These are phyloP conservation scores for Rhizopus delemar DNA, from an alignment of 371 early-diverging fungal species.

Conservation along the genomic window DNA sequence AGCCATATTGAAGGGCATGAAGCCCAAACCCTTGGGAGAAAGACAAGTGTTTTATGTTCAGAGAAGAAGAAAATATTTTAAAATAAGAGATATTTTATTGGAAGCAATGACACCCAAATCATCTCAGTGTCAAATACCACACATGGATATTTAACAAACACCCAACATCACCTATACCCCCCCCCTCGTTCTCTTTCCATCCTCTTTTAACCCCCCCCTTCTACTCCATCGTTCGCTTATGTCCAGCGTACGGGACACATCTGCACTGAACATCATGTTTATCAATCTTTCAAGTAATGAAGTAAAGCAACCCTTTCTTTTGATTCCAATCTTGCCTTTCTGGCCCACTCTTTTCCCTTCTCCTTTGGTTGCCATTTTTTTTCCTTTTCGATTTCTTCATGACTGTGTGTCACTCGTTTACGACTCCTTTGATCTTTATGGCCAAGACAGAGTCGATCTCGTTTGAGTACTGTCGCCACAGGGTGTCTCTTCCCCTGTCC, in stretches of 20 bases:
- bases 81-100: slow-evolving; percentile 64
- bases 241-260: too few species aligned
- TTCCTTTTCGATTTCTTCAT: slow-evolving; percentile 20
- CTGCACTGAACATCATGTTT: too few species aligned
- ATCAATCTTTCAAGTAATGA: slow-evolving; percentile 13
- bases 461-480: slow-evolving; percentile 50
- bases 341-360: slow-evolving; percentile 33
- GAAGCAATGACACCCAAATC: slow-evolving; percentile 66
- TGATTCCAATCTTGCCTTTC: slow-evolving; percentile 23
- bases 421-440: slow-evolving; percentile 20
- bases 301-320: slow-evolving; percentile 17
- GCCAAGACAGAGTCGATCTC: slow-evolving; percentile 52
- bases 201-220: too few species aligned
- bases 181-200: too few species aligned
- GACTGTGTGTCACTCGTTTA: slow-evolving; percentile 33
- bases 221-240: too few species aligned
- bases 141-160: not conserved
- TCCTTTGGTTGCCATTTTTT: slow-evolving; percentile 10
- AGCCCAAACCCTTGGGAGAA: slow-evolving; percentile 62
- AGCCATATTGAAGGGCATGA: slow-evolving; percentile 51
- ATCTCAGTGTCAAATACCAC: slow-evolving; percentile 17
- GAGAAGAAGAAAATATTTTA: slow-evolving; percentile 61
- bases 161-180: too few species aligned
- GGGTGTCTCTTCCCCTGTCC: slow-evolving; percentile 53
- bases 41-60: slow-evolving; percentile 53